Evolutionary conservation across 768 basidiomycete species (phyloP).

Genomic region (Lentinula detonsa): DNA sequence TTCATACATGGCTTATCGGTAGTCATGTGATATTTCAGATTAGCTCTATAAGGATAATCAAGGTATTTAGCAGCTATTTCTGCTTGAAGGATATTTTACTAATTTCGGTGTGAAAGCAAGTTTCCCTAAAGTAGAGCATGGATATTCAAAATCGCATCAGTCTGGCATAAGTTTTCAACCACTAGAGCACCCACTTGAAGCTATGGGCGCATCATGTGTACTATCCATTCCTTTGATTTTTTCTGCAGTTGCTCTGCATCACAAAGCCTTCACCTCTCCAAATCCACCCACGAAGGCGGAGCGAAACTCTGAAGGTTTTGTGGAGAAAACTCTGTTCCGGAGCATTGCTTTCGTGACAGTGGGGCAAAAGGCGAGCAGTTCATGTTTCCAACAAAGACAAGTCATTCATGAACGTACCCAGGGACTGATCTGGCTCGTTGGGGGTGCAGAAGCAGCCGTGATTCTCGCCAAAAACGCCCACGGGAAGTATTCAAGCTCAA

Average conservation of each 20-base stretch:
- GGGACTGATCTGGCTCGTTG: background rate
- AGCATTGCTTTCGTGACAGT: background rate
- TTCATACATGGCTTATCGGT: too few species aligned
- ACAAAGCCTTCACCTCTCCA: background rate
- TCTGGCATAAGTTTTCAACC: too few species aligned
- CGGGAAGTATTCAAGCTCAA: background rate
- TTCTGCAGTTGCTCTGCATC: background rate
- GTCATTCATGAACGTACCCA: background rate
- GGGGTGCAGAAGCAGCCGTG: background rate
- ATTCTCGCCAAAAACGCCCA: background rate
- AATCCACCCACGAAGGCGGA: background rate
- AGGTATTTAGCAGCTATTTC: too few species aligned
- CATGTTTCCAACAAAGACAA: background rate
- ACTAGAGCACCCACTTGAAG: too few species aligned
- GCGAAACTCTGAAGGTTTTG: background rate
- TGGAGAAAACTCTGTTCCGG: background rate
- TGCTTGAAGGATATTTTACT: too few species aligned
- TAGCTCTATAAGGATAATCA: too few species aligned
- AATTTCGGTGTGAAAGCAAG: too few species aligned
- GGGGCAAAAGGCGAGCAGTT: background rate
- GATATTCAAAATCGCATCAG: too few species aligned
- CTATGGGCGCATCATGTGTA: background rate
- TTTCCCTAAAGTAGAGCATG: too few species aligned
- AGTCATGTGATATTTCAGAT: too few species aligned
- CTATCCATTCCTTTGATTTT: background rate